Evolutionary conservation across 306 rosid genomes (phyloP).

Genomic region (Cucumis sativus): DNA sequence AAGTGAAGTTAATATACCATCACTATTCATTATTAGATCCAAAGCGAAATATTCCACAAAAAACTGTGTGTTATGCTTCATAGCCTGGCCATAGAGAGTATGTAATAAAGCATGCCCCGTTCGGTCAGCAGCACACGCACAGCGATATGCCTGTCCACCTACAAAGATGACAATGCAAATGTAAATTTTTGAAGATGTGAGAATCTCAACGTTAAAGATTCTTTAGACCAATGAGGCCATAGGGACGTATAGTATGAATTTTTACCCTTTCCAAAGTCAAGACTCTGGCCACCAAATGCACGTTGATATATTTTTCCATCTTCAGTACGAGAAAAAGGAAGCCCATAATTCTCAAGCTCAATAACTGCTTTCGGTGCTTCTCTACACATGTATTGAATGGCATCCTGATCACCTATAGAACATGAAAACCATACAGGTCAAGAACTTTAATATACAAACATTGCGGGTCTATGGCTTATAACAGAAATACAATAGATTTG

Average conservation of each 20-base stretch:
- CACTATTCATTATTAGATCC: constrained; percentile 69
- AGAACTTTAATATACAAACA: neutral
- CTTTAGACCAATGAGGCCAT: neutral
- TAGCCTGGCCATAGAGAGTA: constrained; percentile 84
- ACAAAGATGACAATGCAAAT: constrained; percentile 16
- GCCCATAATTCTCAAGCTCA: constrained; percentile 82
- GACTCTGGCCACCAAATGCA: constrained; percentile 97
- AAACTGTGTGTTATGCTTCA: constrained; percentile 83
- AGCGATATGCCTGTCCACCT: constrained; percentile 94
- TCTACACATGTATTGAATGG: constrained; percentile 91
- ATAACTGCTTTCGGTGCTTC: constrained; percentile 96
- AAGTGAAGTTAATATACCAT: constrained; percentile 35
- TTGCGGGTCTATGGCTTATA: neutral
- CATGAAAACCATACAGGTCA: constrained; percentile 12
- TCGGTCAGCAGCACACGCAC: constrained; percentile 96
- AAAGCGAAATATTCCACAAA: constrained; percentile 85
- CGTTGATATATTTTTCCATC: constrained; percentile 89
- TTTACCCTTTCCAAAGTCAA: constrained; percentile 79
- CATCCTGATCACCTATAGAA: constrained; percentile 82
- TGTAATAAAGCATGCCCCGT: constrained; percentile 88
- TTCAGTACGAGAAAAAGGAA: constrained; percentile 82
- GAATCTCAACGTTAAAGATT: neutral
- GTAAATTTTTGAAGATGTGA: constrained; percentile 12
- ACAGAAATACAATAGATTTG: neutral
- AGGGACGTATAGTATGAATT: constrained; percentile 1